phyloP scores from a whole-genome alignment of 2,329 filamentous ascomycete species.

The Fusarium burgessii region DNA sequence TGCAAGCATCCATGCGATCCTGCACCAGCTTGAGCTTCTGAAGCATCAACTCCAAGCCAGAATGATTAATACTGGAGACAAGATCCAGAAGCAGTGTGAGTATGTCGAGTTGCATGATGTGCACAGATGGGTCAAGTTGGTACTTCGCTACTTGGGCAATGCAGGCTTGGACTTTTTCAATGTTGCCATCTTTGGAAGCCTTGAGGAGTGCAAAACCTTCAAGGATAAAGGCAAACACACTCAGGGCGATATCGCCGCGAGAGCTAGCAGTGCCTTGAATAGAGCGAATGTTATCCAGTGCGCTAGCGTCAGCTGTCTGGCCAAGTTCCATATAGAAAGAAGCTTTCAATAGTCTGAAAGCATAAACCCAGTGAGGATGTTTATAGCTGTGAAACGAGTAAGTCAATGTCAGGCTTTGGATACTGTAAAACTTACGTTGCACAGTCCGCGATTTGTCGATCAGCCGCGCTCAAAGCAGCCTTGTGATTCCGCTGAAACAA shows the following conservation, averaged over 20 bases:
- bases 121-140: constrained; percentile 72
- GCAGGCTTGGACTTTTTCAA: constrained; percentile 78
- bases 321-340: constrained; percentile 74
- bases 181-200: constrained; percentile 70
- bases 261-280: constrained; percentile 70
- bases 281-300: constrained; percentile 76
- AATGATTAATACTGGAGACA: constrained; percentile 74
- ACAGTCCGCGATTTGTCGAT: constrained; percentile 75
- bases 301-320: constrained; percentile 69
- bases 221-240: constrained; percentile 73
- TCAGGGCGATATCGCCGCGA: constrained; percentile 72
- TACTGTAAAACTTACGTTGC: constrained; percentile 64
- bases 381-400: constrained; percentile 62
- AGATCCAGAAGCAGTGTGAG: constrained; percentile 77
- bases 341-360: constrained; percentile 79
- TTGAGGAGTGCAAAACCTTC: constrained; percentile 78
- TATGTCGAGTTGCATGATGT: constrained; percentile 73
- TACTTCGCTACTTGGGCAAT: constrained; percentile 79
- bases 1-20: constrained; percentile 68
- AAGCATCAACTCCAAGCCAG: constrained; percentile 66
- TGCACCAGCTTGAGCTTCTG: constrained; percentile 74
- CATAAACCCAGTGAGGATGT: constrained; percentile 80
- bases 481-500: constrained; percentile 78
- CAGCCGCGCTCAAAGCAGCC: constrained; percentile 78
- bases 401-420: constrained; percentile 6